Percentiles rank a stretch among this genome's conserved stretches.
These are phyloP conservation scores for Fraxinus paxiana DNA, from an alignment of 305 asterid genomes.

Conservation along the genomic window DNA sequence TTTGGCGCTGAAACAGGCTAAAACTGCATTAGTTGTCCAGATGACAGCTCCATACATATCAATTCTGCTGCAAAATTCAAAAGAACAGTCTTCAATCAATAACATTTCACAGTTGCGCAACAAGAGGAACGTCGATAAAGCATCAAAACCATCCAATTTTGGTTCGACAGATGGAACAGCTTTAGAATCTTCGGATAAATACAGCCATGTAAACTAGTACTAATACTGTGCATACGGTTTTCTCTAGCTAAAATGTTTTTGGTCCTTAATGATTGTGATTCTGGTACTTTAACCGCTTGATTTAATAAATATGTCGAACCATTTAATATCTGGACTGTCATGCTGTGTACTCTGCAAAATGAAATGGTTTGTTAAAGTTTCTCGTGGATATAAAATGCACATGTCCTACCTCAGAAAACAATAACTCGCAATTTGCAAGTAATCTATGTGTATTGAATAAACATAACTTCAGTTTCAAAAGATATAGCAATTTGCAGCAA, in stretches of 20 bases:
- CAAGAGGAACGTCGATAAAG: constrained; percentile 20
- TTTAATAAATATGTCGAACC: background rate
- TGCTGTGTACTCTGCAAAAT: background rate
- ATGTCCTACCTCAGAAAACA: background rate
- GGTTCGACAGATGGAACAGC: constrained; percentile 19
- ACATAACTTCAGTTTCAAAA: background rate
- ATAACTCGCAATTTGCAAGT: background rate
- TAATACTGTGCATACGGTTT: constrained; percentile 27
- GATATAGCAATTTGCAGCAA: background rate
- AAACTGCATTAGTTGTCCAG: background rate
- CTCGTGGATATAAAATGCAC: background rate
- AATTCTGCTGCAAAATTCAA: constrained; percentile 12
- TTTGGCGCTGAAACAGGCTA: background rate
- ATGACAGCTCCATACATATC: background rate
- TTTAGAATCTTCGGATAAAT: constrained; percentile 14
- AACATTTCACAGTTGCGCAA: constrained; percentile 15
- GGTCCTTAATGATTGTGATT: constrained; percentile 15
- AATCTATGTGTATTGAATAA: background rate
- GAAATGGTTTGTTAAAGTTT: background rate
- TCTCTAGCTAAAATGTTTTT: constrained; percentile 19
- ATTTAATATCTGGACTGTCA: background rate
- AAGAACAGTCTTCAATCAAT: constrained; percentile 19
- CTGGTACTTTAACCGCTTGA: background rate
- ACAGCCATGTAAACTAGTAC: constrained; percentile 18
- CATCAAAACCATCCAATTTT: constrained; percentile 23